Evolutionary conservation across 139 green algal genomes (phyloP).

Genomic region (Coelastrella sp.): DNA sequence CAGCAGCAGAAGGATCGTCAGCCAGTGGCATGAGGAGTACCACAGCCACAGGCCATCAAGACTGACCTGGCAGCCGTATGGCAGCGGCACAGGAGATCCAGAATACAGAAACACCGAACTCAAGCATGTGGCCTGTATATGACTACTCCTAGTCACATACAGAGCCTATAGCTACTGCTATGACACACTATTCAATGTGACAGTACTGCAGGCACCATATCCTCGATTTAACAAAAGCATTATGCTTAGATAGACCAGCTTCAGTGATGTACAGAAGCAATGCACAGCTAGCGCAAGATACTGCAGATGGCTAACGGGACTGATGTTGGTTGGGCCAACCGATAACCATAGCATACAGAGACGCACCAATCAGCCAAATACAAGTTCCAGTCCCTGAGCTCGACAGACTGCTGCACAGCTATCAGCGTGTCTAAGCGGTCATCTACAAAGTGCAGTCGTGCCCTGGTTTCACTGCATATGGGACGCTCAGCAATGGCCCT

Average conservation of each 20-base stretch:
- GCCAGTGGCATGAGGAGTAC: too few species aligned
- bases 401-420: constrained; percentile 55
- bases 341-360: background rate
- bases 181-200: too few species aligned
- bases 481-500: constrained; percentile 56
- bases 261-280: background rate
- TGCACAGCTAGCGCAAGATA: background rate
- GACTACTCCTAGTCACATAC: too few species aligned
- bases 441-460: constrained; percentile 81
- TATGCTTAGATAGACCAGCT: background rate
- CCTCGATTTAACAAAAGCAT: too few species aligned
- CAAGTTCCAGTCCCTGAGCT: constrained; percentile 57
- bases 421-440: constrained; percentile 79
- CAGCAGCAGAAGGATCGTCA: too few species aligned
- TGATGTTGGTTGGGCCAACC: background rate
- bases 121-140: too few species aligned
- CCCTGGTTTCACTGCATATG: constrained; percentile 40
- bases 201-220: too few species aligned
- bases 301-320: background rate
- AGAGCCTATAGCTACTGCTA: too few species aligned
- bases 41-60: too few species aligned
- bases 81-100: too few species aligned
- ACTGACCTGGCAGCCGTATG: too few species aligned
- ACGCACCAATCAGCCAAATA: constrained; percentile 74
- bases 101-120: too few species aligned